A percentile compares a stretch with the other conserved stretches of the same genome.
These are phyloP conservation scores for Cladophialophora exuberans DNA, from an alignment of 2,329 filamentous ascomycete species.

Conservation along the genomic window DNA sequence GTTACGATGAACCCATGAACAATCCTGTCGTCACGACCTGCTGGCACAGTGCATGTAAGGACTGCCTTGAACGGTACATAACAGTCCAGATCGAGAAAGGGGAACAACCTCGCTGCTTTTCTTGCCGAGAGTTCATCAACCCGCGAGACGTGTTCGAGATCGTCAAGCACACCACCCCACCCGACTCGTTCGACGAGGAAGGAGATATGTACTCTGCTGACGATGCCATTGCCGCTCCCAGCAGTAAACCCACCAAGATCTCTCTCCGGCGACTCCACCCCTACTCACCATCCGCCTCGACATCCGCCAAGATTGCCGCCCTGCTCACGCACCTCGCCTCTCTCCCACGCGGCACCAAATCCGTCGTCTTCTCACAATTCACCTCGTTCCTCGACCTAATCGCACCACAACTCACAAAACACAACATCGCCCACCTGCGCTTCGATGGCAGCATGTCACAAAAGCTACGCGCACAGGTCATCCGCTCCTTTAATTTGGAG, in stretches of 20 bases:
- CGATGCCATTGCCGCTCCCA: conserved; percentile 42
- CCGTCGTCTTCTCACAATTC: conserved; percentile 95
- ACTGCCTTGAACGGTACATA: conserved; percentile 88
- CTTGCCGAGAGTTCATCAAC: conserved; percentile 82
- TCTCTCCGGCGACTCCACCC: conserved; percentile 64
- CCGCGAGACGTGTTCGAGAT: conserved; percentile 89
- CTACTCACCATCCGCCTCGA: conserved; percentile 61
- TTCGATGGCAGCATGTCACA: conserved; percentile 91
- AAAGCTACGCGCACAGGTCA: conserved; percentile 76
- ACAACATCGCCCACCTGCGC: conserved; percentile 78
- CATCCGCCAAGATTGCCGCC: conserved; percentile 83
- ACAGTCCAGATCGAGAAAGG: conserved; percentile 80
- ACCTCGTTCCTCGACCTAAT: conserved; percentile 95
- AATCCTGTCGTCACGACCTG: conserved; percentile 93
- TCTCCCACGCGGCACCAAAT: conserved; percentile 75
- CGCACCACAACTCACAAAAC: conserved; percentile 72
- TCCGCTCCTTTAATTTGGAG: conserved; percentile 68
- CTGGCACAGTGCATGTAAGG: conserved; percentile 97
- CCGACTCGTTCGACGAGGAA: conserved; percentile 45
- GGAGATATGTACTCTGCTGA: conserved; percentile 43
- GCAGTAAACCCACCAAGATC: conserved; percentile 52
- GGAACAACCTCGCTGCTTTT: conserved; percentile 81
- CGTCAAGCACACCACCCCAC: conserved; percentile 62
- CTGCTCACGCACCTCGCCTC: conserved; percentile 75
- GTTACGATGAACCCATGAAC: conserved; percentile 92